Evolutionary conservation across 1,284 basidiomycete genomes (phyloP).

Genomic region (Farysia itapuensis): DNA sequence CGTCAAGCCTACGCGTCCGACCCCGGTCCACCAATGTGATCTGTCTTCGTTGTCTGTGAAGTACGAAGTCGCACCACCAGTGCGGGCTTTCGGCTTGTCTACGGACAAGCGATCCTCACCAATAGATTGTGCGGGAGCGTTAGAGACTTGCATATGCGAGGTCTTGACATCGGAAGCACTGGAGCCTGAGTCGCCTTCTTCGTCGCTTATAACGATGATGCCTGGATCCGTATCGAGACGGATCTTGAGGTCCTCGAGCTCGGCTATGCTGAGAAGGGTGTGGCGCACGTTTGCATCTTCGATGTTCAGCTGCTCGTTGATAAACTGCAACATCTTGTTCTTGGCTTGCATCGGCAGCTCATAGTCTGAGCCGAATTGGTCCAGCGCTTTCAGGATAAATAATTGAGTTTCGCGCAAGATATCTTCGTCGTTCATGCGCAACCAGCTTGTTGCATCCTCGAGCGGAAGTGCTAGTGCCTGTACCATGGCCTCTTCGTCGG

Average conservation of each 20-base stretch:
- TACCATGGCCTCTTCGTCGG: conserved; percentile 33
- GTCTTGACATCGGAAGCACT: conserved; percentile 12
- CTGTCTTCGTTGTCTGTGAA: conserved; percentile 8
- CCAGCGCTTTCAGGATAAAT: conserved; percentile 48
- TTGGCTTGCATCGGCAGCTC: conserved; percentile 34
- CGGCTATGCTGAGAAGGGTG: conserved; percentile 43
- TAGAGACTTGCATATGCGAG: conserved; percentile 2
- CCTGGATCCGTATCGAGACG: conserved; percentile 21
- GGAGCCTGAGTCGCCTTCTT: conserved; percentile 27
- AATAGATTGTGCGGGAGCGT: not conserved
- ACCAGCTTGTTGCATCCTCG: conserved; percentile 49
- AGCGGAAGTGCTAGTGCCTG: conserved; percentile 42
- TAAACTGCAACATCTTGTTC: conserved; percentile 45
- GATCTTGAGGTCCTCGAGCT: conserved; percentile 48
- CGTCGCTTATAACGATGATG: conserved; percentile 33
- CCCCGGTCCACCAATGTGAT: conserved; percentile 35
- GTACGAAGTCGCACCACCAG: no score
- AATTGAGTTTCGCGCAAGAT: conserved; percentile 50
- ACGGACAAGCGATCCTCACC: not conserved
- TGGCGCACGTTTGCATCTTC: conserved; percentile 30
- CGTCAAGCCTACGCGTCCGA: conserved; percentile 19
- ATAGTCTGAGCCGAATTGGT: conserved; percentile 35
- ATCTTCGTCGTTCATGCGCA: conserved; percentile 58
- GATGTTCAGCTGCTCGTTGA: conserved; percentile 49
- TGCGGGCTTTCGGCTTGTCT: not conserved